Evolutionary conservation across 345 rosid species (phyloP).

Genomic region (Noccaea bulbosa): DNA sequence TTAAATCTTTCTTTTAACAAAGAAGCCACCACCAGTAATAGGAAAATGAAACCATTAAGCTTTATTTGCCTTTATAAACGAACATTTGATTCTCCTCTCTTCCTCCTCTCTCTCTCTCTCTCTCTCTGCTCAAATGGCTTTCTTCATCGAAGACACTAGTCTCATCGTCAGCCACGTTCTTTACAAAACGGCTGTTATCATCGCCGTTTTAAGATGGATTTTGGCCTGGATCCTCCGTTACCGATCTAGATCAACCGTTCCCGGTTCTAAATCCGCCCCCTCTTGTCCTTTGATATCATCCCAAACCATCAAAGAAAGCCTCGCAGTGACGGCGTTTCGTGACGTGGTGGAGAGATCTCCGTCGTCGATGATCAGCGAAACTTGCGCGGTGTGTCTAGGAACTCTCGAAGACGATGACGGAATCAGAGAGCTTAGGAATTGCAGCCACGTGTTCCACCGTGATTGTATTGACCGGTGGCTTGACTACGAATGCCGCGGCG

Average conservation of each 20-base stretch:
- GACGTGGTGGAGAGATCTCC: constrained; percentile 49
- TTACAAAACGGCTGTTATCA: constrained; percentile 67
- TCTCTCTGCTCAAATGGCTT: constrained; percentile 44
- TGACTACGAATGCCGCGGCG: constrained; percentile 41
- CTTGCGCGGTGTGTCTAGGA: constrained; percentile 80
- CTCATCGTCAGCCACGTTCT: constrained; percentile 56
- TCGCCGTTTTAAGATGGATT: constrained; percentile 72
- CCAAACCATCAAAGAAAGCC: constrained; percentile 54
- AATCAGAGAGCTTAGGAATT: constrained; percentile 74
- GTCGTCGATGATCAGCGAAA: constrained; percentile 20
- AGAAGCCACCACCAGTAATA: background rate
- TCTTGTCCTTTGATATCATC: constrained; percentile 46
- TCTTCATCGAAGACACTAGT: constrained; percentile 62
- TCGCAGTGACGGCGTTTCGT: constrained; percentile 55
- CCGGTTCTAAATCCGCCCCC: background rate
- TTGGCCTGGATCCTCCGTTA: constrained; percentile 54
- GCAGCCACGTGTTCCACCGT: constrained; percentile 80
- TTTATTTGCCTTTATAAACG: constrained; percentile 25
- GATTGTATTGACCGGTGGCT: constrained; percentile 65
- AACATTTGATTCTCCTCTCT: background rate
- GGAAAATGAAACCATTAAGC: constrained; percentile 5
- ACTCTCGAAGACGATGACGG: constrained; percentile 54
- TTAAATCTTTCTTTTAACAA: background rate
- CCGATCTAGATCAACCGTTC: constrained; percentile 36
- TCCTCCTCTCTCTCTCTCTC: constrained; percentile 14